These are phyloP conservation scores for Phialocephala sp. DNA, from an alignment of 2,329 filamentous ascomycete species.

Conservation along the genomic window DNA sequence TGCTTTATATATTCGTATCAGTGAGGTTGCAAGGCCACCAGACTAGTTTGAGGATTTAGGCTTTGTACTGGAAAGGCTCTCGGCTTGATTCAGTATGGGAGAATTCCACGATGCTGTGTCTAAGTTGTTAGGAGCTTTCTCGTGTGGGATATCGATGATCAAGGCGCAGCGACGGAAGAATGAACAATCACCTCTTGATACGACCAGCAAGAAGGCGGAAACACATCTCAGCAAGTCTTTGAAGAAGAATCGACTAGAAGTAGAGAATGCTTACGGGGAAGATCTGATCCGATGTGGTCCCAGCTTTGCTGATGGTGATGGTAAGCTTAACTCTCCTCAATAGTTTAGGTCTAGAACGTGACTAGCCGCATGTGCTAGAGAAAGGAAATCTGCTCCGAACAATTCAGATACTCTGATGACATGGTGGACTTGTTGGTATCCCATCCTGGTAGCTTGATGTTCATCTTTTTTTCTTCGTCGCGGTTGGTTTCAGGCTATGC, in stretches of 20 bases:
- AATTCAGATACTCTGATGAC: neutral
- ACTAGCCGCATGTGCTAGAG: neutral
- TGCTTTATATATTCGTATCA: neutral
- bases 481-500: too few species aligned
- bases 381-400: neutral
- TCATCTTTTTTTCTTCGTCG: neutral
- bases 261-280: constrained; percentile 51
- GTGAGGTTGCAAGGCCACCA: neutral
- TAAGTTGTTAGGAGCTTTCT: constrained; percentile 54
- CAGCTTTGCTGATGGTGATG: constrained; percentile 54
- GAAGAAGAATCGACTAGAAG: constrained; percentile 39
- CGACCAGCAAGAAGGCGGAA: constrained; percentile 47
- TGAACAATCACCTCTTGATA: constrained; percentile 36
- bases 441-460: neutral
- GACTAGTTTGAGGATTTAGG: neutral
- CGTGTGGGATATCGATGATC: constrained; percentile 39
- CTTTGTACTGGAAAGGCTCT: neutral
- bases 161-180: constrained; percentile 47
- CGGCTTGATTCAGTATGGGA: constrained; percentile 39
- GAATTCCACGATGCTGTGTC: constrained; percentile 52
- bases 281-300: constrained; percentile 49
- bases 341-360: neutral
- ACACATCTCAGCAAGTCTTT: constrained; percentile 46
- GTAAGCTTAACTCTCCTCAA: constrained; percentile 43
- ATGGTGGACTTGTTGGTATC: neutral